These are phyloP conservation scores for Pascua sp. DNA, from an alignment of 1,284 basidiomycete genomes.

Conservation along the genomic window DNA sequence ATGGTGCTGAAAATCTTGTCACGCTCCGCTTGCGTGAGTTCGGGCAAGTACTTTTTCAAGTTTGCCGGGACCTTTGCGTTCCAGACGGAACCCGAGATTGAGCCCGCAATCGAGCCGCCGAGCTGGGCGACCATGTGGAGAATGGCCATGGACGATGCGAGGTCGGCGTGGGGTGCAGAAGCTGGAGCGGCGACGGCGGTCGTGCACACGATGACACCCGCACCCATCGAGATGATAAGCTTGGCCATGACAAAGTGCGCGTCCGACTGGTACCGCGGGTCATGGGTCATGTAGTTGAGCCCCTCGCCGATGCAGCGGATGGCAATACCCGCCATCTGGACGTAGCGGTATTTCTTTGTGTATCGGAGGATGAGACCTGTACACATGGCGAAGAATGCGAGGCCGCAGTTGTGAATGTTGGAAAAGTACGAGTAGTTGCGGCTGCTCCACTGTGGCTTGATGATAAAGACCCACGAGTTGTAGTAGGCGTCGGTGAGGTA, in stretches of 20 bases:
- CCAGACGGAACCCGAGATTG: slow-evolving; percentile 43
- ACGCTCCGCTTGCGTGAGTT: slow-evolving; percentile 25
- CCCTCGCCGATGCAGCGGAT: slow-evolving; percentile 29
- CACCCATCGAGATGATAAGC: slow-evolving; percentile 22
- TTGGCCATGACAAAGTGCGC: slow-evolving; percentile 39
- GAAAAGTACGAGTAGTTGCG: slow-evolving; percentile 32
- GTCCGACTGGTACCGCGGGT: slow-evolving; percentile 6
- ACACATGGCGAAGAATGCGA: slow-evolving; percentile 44
- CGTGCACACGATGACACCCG: slow-evolving; percentile 39
- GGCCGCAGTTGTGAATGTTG: slow-evolving; percentile 40
- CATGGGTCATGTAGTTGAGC: slow-evolving; percentile 7
- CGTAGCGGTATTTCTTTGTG: slow-evolving; percentile 51
- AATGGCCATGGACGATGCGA: slow-evolving; percentile 46
- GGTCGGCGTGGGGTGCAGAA: slow-evolving; percentile 46
- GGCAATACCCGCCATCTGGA: slow-evolving; percentile 32
- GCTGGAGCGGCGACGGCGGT: slow-evolving; percentile 47
- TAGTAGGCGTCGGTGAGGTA: slow-evolving; percentile 47
- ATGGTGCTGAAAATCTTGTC: slow-evolving; percentile 35
- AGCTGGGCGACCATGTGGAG: slow-evolving; percentile 48
- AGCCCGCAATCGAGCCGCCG: slow-evolving; percentile 45
- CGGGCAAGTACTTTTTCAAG: slow-evolving; percentile 30
- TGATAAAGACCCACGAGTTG: slow-evolving; percentile 47
- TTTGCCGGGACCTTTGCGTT: slow-evolving; percentile 27
- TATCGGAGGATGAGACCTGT: slow-evolving; percentile 47
- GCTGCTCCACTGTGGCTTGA: slow-evolving; percentile 32